Base-by-base conservation (phyloP, 805 yeast species). In the Monosporozyma aerobia region DNA sequence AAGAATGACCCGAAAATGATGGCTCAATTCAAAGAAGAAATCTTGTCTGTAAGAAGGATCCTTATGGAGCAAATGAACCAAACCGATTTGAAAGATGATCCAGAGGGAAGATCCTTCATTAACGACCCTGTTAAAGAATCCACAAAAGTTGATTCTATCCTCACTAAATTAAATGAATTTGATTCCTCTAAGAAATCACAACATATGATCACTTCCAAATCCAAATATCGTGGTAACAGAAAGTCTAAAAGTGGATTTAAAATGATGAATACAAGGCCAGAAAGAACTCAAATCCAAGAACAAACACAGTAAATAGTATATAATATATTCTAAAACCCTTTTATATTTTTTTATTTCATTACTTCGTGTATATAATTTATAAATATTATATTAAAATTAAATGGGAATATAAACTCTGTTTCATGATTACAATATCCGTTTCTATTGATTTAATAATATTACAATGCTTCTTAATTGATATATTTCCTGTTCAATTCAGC, bases 401-500 rank as follows among this genome's bases (percentile, higher is more conserved):
- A 35, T 13, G 13, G 16, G 39, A 35, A 35, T 35, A 35, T n/a
- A 35, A 35, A 16, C n/a, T 9, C 23, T 23, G 14, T 43, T 27
- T 27, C 29, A 27, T 27, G 23, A 23, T 11, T 23, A 23, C 5
- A 16, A 41, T 5, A 41, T 22, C 3, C 25, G 5, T 23, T 16
- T 33, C 22, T 37, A 16, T 25, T 32, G n/a, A 14, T 39, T 39
- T 33, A 25, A 25, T 35, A 13, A 14, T 29, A 8, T 25, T 47
- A n/a, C 16, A 10, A 11, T 11, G 5, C 37, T 22, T 19, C n/a
- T 35, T 14, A 39, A 51, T 51, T 62, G 46, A 82, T 76, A 60
- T 83, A 85, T 9, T 85, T 85, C 61, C 78, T 76, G 67, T 90
- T 92, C 71, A 92, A 73, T 55, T 78, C 77, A 62, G 85, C 81